Evolutionary conservation across 805 yeast species (phyloP).

Genomic region (Lachancea dasiensis): DNA sequence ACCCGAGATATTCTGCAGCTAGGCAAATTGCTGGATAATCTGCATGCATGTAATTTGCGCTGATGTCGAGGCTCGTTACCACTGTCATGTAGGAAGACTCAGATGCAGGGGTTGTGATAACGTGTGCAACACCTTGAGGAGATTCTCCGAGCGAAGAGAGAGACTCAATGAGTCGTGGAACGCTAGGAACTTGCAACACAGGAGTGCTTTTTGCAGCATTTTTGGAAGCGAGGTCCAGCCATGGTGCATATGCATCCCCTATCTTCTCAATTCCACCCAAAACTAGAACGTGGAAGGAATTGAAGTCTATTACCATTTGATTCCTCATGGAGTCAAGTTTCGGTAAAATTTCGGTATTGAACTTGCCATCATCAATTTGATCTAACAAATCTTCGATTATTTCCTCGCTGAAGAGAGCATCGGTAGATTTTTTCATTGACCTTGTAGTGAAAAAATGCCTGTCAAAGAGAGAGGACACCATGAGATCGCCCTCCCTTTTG

Average conservation of each 20-base stretch:
- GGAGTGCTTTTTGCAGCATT: not conserved
- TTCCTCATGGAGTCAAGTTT: constrained; percentile 42
- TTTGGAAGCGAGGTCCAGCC: constrained; percentile 19
- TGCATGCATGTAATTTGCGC: constrained; percentile 38
- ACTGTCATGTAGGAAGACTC: constrained; percentile 69
- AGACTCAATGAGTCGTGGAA: constrained; percentile 51
- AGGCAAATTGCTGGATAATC: constrained; percentile 68
- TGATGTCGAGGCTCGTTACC: constrained; percentile 50
- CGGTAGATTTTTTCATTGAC: constrained; percentile 61
- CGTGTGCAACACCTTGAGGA: constrained; percentile 47
- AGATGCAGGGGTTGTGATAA: constrained; percentile 75
- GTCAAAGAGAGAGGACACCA: constrained; percentile 60
- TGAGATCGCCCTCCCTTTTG: constrained; percentile 39
- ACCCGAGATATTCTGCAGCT: constrained; percentile 69
- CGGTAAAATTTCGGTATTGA: constrained; percentile 31
- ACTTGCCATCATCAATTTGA: constrained; percentile 50
- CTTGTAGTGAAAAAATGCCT: constrained; percentile 48
- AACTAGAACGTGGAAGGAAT: constrained; percentile 61
- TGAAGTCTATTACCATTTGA: constrained; percentile 42
- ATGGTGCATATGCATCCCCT: constrained; percentile 24
- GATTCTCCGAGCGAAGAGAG: constrained; percentile 50
- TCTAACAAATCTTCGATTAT: constrained; percentile 44
- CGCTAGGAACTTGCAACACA: constrained; percentile 22
- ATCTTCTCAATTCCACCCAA: constrained; percentile 60
- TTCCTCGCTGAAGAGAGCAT: constrained; percentile 56